Base-by-base conservation (phyloP, 176 grass and related monocot genomes). In the Lolium perenne region DNA sequence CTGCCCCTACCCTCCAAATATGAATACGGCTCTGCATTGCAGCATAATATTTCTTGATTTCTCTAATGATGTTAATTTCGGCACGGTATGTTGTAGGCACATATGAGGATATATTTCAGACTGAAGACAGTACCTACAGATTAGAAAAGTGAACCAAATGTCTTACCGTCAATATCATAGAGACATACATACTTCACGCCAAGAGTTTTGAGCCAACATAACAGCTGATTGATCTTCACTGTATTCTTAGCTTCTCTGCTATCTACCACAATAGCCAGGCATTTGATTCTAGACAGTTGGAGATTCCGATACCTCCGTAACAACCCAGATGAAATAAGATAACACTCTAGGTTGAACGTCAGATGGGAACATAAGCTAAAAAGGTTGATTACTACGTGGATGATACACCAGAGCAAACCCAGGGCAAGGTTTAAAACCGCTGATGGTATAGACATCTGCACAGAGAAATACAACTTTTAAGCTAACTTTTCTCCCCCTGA, bases 171-270 rank as follows among this genome's bases (percentile, higher is more conserved):
- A 41, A 90, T 85, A 84, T 96, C 97, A 9, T 95, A 98, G 46
- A 98, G 87, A 77, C 82, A 89, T 71, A 98, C 87, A 92, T 92
- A 80, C 72, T 94, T 92, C 56, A 98, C 74, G 41, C 87, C 86
- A 12, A 88, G 73, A 77, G 88, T 72, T 77, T 88, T 86, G 35
- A 98, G 81, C 92, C 92, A 95, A 35, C 8, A 82, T 74, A 98
- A 55, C 86, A 95, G 88, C 23, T 87, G 90, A 56, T 89, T 82
- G 49, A 96, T 79, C 82, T 98, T 94, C 21, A 2, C 56, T 4
- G 58, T 90, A 79, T 90, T 89, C 86, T 83, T 92, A 83, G 97
- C 94, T 89, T 98, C 97, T 88, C 85, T 91, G 80, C 94, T 98
- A 81, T 95, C 97, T 76, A 98, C 78, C 58, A 98, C 92, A 69